Conservation (phyloP, 2,329 filamentous ascomycete species). For the Magnaporthales sp. region DNA sequence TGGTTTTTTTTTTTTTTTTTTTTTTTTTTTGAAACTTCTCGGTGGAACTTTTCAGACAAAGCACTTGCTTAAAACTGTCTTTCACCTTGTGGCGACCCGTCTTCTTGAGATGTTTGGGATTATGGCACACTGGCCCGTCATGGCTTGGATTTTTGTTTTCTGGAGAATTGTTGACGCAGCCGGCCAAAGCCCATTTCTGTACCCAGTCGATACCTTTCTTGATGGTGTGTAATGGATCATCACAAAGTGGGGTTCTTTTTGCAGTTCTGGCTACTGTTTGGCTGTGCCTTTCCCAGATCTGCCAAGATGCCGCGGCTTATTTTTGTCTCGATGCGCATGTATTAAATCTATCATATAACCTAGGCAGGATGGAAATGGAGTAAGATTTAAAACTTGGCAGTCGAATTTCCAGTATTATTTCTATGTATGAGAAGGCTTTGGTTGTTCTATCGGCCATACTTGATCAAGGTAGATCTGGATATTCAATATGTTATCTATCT, state of each 20-base stretch:
- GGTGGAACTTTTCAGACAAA: background rate
- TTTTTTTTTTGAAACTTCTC: background rate
- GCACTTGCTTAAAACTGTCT: no score
- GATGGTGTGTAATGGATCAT: background rate
- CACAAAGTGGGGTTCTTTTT: background rate
- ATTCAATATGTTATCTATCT: background rate
- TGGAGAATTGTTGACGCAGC: background rate
- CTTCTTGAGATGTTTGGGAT: background rate
- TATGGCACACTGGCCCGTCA: background rate
- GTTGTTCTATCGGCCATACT: background rate
- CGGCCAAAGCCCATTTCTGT: background rate
- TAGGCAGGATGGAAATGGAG: background rate
- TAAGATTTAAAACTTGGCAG: background rate
- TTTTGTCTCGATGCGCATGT: background rate
- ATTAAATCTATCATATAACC: background rate
- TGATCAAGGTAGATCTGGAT: background rate
- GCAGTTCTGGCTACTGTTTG: background rate
- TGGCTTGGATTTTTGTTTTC: background rate
- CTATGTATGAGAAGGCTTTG: background rate
- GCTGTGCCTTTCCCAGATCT: background rate
- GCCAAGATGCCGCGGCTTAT: background rate
- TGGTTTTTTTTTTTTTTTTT: background rate
- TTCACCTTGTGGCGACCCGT: background rate
- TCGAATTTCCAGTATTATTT: background rate
- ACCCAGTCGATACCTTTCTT: background rate